These are phyloP conservation scores for Endothia cerciana DNA, from an alignment of 2,329 filamentous ascomycete species.

Conservation along the genomic window DNA sequence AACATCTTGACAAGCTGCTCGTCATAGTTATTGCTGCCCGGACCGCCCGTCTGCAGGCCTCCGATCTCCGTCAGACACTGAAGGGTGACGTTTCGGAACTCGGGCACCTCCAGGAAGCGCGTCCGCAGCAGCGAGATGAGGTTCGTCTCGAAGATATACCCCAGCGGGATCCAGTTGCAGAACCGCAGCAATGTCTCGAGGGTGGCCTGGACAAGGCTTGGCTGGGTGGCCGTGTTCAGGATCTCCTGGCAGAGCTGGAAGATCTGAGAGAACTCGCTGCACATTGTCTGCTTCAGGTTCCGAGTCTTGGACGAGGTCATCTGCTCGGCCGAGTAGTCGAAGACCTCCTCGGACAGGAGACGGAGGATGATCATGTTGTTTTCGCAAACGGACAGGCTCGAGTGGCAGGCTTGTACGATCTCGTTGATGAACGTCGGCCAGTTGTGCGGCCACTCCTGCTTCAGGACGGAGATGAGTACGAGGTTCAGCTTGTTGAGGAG, in stretches of 20 bases:
- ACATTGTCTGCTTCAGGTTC: slow-evolving; percentile 98
- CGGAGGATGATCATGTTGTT: slow-evolving; percentile 99
- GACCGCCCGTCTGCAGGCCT: slow-evolving; percentile 81
- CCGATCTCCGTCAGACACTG: slow-evolving; percentile 98
- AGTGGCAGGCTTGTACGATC: slow-evolving; percentile 95
- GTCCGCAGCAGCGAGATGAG: slow-evolving; percentile 94
- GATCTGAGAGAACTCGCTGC: slow-evolving; percentile 96
- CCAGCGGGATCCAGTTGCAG: slow-evolving; percentile 98
- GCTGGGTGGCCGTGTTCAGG: slow-evolving; percentile 81
- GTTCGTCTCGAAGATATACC: slow-evolving; percentile 97
- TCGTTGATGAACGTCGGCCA: slow-evolving; percentile 99
- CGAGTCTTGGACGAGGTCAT: slow-evolving; percentile 99
- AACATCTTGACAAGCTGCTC: slow-evolving; percentile 99
- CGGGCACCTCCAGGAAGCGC: slow-evolving; percentile 88
- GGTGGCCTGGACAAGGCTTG: slow-evolving; percentile 92
- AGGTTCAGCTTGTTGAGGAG: slow-evolving; percentile 98
- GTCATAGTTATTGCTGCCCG: slow-evolving; percentile 76
- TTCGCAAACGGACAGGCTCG: slow-evolving; percentile 95
- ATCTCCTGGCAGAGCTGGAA: slow-evolving; percentile 98
- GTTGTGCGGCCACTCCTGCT: slow-evolving; percentile 98
- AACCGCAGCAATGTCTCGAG: slow-evolving; percentile 94
- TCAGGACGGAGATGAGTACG: slow-evolving; percentile 94
- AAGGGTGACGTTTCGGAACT: slow-evolving; percentile 95
- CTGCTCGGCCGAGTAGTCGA: slow-evolving; percentile 97
- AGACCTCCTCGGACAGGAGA: slow-evolving; percentile 95